Base-by-base conservation (phyloP, 352 stramenopile species). In the Globisporangium recalcitrans region DNA sequence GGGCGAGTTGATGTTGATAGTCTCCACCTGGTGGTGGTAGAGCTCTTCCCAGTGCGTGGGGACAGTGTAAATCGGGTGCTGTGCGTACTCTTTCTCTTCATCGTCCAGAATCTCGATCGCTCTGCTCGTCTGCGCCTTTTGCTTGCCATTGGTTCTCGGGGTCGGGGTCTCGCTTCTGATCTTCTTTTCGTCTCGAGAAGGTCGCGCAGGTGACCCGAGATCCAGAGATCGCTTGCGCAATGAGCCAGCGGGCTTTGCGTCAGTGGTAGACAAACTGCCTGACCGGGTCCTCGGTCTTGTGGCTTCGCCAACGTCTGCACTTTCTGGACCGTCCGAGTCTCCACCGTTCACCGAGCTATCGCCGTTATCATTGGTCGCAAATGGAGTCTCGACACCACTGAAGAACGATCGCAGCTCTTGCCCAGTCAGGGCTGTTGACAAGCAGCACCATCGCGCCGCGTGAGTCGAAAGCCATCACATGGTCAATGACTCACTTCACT, bases 11-110 rank as follows among this genome's bases (percentile, higher is more conserved):
- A 92, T 71, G 62, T 92, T 76, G 63, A 92, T 85, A 9, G 88
- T 68, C 46, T 87, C 70, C 19, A 92, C 82, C 21, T 70, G 52
- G 32, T 84, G 72, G 54, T 78, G 84, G 55, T 89, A 82, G 29
- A 88, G 66, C 31, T 88, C 74, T 21, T 88, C 82, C 82, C 82
- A 91, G 40, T 85, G 82, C 32, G 79, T 88, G 21, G 82, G 82
- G 29, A 88, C 74, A 5, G 82, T 83, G 59, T 84, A 82, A 24
- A 73, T 85, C 29, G 78, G 82, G 60, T 89, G 82, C 11, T 64
- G 80, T 7, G 64, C 75, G 34, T 58, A 64, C 22, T 62, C 57
- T 40, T 67, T 74, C 16, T 62, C 71, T 7, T 60, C 60, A 9
- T 67, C 62, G 47, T 67, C 62, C 8, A 46, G 13, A 16, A 53